Base-by-base conservation (phyloP, 192 early-diverging fungal species). In the Podila clonocystis region DNA sequence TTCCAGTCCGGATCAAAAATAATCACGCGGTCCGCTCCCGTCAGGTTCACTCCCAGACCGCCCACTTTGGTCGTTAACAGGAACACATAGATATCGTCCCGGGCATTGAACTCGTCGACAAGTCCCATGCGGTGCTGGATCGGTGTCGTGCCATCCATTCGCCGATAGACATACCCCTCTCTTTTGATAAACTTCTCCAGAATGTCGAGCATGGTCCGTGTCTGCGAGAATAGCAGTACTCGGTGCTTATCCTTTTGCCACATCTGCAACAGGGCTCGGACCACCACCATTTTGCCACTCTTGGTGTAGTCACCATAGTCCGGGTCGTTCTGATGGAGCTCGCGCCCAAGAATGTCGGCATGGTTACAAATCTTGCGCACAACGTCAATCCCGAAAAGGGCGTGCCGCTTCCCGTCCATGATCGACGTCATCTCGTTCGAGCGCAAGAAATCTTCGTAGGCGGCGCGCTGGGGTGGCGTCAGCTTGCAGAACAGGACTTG, bases 1-100 rank as follows among this genome's bases (percentile, higher is more conserved):
- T 99, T 99, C 98, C 98, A 99, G 73, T 99, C 98, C 4, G 98
- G 98, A 86, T 98, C 97, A 82, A 89, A 99, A 28, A 99, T 91
- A 26, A 99, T 93, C 8, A 98, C 92, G 0, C 98, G 91, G 74
- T 98, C 90, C 0, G 98, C 98, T 0, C 96, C 96, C 0, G 95
- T 98, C 63, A 99, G 84, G 73, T 99, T 98, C 55, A 98, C 90
- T 4, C 98, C 98, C 11, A 99, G 84, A 2, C 98, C 98, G 22
- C 98, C 98, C 1, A 98, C 97, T 68, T 96, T 95, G 58, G 98
- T 99, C 0, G 98, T 99, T n/a, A 99, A 86, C 68, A 99, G 82
- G 69, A 99, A 99, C 17, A 98, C 85, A 82, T 91, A 96, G 7
- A 97, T 89, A 8, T 75, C 65, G 4, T 86, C 66, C 59, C 92